Evolutionary conservation across 495 filamentous ascomycete genomes (phyloP).

Genomic region (Lichenothelia convexa): DNA sequence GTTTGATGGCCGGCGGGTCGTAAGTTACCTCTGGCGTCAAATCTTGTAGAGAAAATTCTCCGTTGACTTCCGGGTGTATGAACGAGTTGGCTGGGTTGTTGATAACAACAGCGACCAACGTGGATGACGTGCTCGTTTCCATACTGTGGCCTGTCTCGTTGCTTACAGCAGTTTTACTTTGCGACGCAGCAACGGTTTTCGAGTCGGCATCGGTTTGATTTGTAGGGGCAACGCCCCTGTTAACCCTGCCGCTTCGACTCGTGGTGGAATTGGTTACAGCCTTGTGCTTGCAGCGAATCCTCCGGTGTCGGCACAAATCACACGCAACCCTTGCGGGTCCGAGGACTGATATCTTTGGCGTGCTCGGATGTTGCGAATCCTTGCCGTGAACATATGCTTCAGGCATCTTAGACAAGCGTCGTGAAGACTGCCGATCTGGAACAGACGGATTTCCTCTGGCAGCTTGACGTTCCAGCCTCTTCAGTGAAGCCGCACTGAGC

Average conservation of each 20-base stretch:
- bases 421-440: constrained; percentile 15
- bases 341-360: constrained; percentile 26
- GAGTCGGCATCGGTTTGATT: neutral
- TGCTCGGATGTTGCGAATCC: constrained; percentile 14
- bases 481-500: constrained; percentile 17
- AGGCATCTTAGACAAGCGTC: constrained; percentile 10
- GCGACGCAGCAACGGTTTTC: neutral
- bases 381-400: constrained; percentile 3
- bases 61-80: constrained; percentile 11
- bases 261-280: too few relatives aligned
- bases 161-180: constrained; percentile 1
- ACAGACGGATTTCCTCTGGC: constrained; percentile 13
- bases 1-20: too few relatives aligned
- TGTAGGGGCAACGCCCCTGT: constrained; percentile 11
- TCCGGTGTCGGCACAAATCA: constrained; percentile 24
- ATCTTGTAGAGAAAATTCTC: too few relatives aligned
- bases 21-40: too few relatives aligned
- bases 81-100: constrained; percentile 7
- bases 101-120: neutral
- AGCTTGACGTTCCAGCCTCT: constrained; percentile 16
- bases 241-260: too few relatives aligned
- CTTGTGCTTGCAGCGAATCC: constrained; percentile 28
- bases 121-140: too few relatives aligned
- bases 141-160: constrained; percentile 1
- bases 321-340: constrained; percentile 27